A percentile compares a stretch with the other conserved stretches of the same genome.
phyloP scores from a whole-genome alignment of 2,329 filamentous ascomycete genomes.

The Tolypocladium nubicola region DNA sequence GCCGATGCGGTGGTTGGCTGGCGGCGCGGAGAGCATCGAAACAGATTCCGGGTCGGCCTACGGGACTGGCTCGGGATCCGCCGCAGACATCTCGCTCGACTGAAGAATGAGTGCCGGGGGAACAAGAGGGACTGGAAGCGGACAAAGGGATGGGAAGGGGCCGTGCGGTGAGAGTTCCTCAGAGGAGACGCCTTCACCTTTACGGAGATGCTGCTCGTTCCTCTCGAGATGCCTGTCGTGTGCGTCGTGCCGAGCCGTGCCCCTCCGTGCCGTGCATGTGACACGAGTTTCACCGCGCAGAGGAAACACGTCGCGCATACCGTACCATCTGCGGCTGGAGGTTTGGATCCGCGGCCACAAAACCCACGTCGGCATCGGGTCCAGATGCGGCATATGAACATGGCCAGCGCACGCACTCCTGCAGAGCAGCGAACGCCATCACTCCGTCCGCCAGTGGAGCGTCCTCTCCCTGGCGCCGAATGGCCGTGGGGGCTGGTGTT shows the following conservation, averaged over 20 bases:
- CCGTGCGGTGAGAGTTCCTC: no score
- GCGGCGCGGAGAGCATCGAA: not conserved
- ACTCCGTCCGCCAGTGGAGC: not conserved
- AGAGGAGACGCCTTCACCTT: not conserved
- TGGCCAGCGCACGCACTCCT: not conserved
- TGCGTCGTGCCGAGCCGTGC: not conserved
- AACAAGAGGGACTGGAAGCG: not conserved
- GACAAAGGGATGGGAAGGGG: not conserved
- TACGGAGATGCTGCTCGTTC: not conserved
- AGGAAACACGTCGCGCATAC: not conserved
- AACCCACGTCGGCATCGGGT: not conserved
- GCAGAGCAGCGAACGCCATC: not conserved
- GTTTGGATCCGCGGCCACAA: not conserved
- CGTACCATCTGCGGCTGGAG: not conserved
- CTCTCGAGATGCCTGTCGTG: not conserved
- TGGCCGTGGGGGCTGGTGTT: not conserved
- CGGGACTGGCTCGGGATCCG: not conserved
- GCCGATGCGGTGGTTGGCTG: not conserved
- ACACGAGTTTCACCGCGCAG: not conserved
- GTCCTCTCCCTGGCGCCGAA: not conserved
- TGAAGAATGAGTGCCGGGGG: not conserved
- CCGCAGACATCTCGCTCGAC: not conserved
- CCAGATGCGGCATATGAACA: not conserved
- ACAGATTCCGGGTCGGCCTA: no score
- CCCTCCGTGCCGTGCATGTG: not conserved